phyloP scores from a whole-genome alignment of 805 yeast species.

The Helenozyma baotianmanensis region DNA sequence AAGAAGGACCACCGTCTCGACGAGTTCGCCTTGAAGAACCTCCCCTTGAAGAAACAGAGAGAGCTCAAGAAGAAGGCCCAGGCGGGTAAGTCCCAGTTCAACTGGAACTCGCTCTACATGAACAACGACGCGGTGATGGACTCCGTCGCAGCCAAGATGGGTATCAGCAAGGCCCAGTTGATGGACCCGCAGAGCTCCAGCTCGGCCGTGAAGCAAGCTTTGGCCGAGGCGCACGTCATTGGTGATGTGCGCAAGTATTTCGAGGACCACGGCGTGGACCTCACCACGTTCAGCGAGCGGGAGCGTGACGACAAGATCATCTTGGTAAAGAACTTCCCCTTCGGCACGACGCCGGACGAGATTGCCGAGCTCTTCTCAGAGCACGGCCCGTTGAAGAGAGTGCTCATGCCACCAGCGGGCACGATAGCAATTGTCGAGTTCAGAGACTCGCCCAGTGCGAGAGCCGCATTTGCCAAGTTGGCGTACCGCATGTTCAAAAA shows the following conservation, averaged over 20 bases:
- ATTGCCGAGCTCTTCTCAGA: slow-evolving; percentile 75
- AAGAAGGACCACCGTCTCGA: slow-evolving; percentile 81
- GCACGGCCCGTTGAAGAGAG: slow-evolving; percentile 73
- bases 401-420: slow-evolving; percentile 94
- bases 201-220: slow-evolving; percentile 93
- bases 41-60: slow-evolving; percentile 88
- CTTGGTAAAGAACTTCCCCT: slow-evolving; percentile 86
- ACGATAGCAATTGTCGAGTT: slow-evolving; percentile 93
- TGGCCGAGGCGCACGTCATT: slow-evolving; percentile 94
- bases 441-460: slow-evolving; percentile 75
- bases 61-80: slow-evolving; percentile 78
- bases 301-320: slow-evolving; percentile 79
- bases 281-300: slow-evolving; percentile 58
- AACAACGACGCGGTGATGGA: slow-evolving; percentile 89
- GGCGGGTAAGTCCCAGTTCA: slow-evolving; percentile 82
- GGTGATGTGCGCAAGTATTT: slow-evolving; percentile 87
- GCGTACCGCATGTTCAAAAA: slow-evolving; percentile 86
- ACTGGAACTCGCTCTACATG: slow-evolving; percentile 93
- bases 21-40: slow-evolving; percentile 84
- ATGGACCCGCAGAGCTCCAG: slow-evolving; percentile 82
- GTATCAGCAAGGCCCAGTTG: slow-evolving; percentile 75
- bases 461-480: slow-evolving; percentile 83
- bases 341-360: slow-evolving; percentile 77
- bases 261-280: slow-evolving; percentile 79
- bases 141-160: slow-evolving; percentile 80